Evolutionary conservation across 768 basidiomycete genomes (phyloP).

Genomic region (Macrolepiota dolichaula): DNA sequence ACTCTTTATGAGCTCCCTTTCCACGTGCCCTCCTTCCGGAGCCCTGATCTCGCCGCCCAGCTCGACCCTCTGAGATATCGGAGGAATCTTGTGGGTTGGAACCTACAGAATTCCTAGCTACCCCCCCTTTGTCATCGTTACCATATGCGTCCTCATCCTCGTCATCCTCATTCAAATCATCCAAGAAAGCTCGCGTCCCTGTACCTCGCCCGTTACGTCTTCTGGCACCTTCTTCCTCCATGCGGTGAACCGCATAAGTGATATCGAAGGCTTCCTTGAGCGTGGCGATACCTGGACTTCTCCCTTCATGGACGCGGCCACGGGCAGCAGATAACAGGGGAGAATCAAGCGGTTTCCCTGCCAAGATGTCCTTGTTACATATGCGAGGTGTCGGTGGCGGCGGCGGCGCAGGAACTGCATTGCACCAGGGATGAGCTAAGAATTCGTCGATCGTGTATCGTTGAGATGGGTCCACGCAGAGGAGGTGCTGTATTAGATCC

Average conservation of each 20-base stretch:
- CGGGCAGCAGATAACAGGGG: constrained; percentile 82
- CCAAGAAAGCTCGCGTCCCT: constrained; percentile 70
- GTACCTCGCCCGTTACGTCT: constrained; percentile 76
- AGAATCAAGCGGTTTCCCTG: constrained; percentile 70
- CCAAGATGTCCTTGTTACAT: constrained; percentile 35
- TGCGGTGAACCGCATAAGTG: constrained; percentile 97
- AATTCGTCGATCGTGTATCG: constrained; percentile 99
- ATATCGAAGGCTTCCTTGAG: constrained; percentile 99
- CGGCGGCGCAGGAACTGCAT: constrained; percentile 57
- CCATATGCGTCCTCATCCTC: constrained; percentile 43
- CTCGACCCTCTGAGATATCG: constrained; percentile 30
- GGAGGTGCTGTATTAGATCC: constrained; percentile 90
- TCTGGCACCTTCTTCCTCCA: constrained; percentile 97
- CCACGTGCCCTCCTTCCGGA: constrained; percentile 14
- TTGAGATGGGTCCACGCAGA: constrained; percentile 93
- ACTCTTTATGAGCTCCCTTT: constrained; percentile 26
- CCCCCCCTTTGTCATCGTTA: constrained; percentile 25
- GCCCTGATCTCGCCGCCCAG: constrained; percentile 32
- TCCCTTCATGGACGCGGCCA: constrained; percentile 64
- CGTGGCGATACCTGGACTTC: constrained; percentile 88
- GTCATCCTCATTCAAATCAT: constrained; percentile 91
- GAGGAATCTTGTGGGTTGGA: not conserved
- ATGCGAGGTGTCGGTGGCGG: constrained; percentile 63
- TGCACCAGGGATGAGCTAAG: constrained; percentile 94
- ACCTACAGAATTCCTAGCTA: constrained; percentile 3